Base-by-base conservation (phyloP, 2,329 filamentous ascomycete species). In the Fusarium fracticaudum region DNA sequence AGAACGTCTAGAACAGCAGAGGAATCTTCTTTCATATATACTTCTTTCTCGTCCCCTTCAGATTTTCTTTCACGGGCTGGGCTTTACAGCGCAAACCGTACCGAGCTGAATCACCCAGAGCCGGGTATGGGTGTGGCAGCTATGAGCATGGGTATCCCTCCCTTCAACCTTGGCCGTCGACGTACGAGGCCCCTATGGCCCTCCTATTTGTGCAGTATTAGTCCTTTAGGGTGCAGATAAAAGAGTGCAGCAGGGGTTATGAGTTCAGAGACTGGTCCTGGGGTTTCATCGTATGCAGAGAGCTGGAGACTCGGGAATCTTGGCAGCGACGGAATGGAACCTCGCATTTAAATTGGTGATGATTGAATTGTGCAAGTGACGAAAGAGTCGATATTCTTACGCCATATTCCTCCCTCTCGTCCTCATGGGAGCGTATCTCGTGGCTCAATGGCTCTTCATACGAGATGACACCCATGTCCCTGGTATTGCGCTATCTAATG, bases 1-100 rank as follows among this genome's bases (percentile, higher is more conserved):
- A 18, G 33, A 26, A 6, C 29, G 12, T 37, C n/a, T 53, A 50
- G 20, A 70, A 41, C 18, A 50, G 60, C 47, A 62, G 60, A 71
- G 22, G 31, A 66, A 59, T 17, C 24, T 53, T 71, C 43, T 43
- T 47, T 70, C 54, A 70, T 70, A 70, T 70, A 70, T 66, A 70
- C 45, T 59, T 59, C 29, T 47, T 48, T 38, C 44, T 53, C 50
- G 13, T 37, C 50, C 33, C 33, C n/a, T 50, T 60, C 43, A 48
- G 26, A 41, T 20, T 17, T 41, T 31, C 54, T 41, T 38, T 45
- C 45, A 47, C 41, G 41, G 35, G 26, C 35, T 43, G 41, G 35
- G 22, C 35, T 43, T 29, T 40, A 24, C 24, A 62, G 38, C 15
- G 12, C 31, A 29, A 44, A 31, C 17, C 53, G 18, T 60, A 26